Percentiles rank a stretch among this genome's conserved stretches.
Evolutionary conservation across 495 filamentous ascomycete species (phyloP).

Genomic region (Chaetomium tenue): DNA sequence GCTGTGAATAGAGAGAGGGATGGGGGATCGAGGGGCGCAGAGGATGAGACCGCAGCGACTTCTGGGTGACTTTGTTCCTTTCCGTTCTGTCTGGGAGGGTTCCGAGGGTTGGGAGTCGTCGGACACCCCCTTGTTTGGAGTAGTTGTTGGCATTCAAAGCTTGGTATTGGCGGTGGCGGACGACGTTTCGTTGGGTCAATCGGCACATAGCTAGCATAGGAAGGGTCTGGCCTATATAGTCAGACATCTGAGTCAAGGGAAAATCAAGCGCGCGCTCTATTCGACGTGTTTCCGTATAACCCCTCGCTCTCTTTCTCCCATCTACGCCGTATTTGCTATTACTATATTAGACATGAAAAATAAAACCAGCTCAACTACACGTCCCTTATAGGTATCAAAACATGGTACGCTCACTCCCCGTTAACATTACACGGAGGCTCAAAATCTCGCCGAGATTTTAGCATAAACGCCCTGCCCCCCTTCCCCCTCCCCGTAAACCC

Average conservation of each 20-base stretch:
- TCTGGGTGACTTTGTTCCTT: neutral
- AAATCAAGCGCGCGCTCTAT: neutral
- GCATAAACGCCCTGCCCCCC: neutral
- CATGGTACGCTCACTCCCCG: neutral
- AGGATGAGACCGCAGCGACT: neutral
- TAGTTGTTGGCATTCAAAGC: neutral
- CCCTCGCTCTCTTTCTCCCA: neutral
- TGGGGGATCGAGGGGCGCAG: neutral
- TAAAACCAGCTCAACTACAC: neutral
- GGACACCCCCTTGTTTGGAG: neutral
- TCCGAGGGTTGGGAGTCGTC: neutral
- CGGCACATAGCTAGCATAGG: slow-evolving; percentile 4
- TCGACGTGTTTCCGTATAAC: slow-evolving; percentile 1
- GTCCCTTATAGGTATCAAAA: slow-evolving; percentile 13
- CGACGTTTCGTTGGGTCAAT: neutral
- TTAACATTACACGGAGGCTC: neutral
- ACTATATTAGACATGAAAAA: slow-evolving; percentile 11
- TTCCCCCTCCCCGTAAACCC: slow-evolving; percentile 1
- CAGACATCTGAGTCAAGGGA: neutral
- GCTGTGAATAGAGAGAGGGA: neutral
- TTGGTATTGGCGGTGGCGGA: neutral
- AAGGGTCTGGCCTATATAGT: neutral
- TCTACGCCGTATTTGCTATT: slow-evolving; percentile 1
- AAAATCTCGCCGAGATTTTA: neutral
- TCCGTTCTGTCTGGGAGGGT: neutral